Base-by-base conservation (phyloP, 75 land plant genomes). In the Adiantum capillusveneris region DNA sequence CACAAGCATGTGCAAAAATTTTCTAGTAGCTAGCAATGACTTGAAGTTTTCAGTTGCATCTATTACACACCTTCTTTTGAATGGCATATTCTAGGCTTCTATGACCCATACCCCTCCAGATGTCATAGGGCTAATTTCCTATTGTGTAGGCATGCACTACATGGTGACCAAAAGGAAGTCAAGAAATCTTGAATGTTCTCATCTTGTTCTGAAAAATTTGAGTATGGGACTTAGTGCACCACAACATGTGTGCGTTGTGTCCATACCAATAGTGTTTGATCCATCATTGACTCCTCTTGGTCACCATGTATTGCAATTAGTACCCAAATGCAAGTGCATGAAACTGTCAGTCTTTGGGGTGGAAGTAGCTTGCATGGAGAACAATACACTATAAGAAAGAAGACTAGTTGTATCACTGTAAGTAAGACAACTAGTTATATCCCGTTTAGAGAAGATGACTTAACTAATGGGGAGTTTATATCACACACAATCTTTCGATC, bases 41-140 rank as follows among this genome's bases (percentile, higher is more conserved):
- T n/a, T n/a, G n/a, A n/a, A n/a, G n/a, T n/a, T n/a, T n/a, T n/a
- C n/a, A n/a, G n/a, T n/a, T n/a, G n/a, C n/a, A n/a, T n/a, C 13
- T 39, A 13, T 39, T 39, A 39, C 71, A 53, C 29, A 63, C 73
- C 44, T 70, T 67, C 48, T 70, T 70, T 11, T 63, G 54, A 27
- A 67, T 62, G n/a, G 66, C 67, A 36, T 63, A 70, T 36, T 63
- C 49, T 7, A 65, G 48, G 31, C 71, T 69, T 28, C 31, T 25
- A 14, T 66, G 59, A 27, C 63, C 73, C 59, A 70, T 63, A 24
- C 73, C 73, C 28, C 63, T 70, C 73, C 73, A 70, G 53, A 70
- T 63, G 41, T 64, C 48, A 46, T 70, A 70, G 31, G 73, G 73
- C 43, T 70, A 67, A 50, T 63, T 70, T 17, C 73, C 73, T 41